Conservation (phyloP, 768 basidiomycete species). For the Naematelia aurantialba region DNA sequence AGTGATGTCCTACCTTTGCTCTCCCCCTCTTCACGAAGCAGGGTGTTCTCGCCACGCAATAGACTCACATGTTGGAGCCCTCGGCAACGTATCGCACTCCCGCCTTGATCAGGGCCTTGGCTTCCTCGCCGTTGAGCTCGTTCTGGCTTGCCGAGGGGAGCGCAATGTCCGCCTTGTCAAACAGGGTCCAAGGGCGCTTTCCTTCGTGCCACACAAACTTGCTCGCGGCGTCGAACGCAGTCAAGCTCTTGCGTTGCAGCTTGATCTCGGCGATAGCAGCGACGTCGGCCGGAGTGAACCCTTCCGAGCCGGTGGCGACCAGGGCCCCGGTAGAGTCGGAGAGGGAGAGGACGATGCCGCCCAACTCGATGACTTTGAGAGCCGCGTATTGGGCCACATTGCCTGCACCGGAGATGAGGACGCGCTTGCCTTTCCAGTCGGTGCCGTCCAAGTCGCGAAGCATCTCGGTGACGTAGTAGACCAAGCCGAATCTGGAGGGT, state of each 20-base stretch:
- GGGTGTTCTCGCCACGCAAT: too few relatives aligned
- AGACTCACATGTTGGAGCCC: slow-evolving; percentile 67
- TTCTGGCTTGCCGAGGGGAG: slow-evolving; percentile 63
- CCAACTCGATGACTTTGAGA: slow-evolving; percentile 71
- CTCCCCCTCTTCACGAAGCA: background rate
- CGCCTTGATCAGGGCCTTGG: slow-evolving; percentile 64
- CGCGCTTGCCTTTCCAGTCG: slow-evolving; percentile 55
- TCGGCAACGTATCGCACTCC: slow-evolving; percentile 70
- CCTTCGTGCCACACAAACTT: slow-evolving; percentile 53
- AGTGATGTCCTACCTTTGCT: background rate
- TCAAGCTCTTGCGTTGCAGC: slow-evolving; percentile 45
- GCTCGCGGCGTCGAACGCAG: slow-evolving; percentile 51
- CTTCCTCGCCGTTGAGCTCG: slow-evolving; percentile 58
- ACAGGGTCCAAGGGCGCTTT: slow-evolving; percentile 65
- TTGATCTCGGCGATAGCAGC: slow-evolving; percentile 50
- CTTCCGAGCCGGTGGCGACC: slow-evolving; percentile 56
- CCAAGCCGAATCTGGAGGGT: slow-evolving; percentile 65
- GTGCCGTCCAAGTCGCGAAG: slow-evolving; percentile 60
- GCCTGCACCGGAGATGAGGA: slow-evolving; percentile 59
- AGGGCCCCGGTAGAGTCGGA: slow-evolving; percentile 72
- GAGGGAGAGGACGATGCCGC: slow-evolving; percentile 65
- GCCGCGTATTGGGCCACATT: slow-evolving; percentile 74
- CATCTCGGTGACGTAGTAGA: slow-evolving; percentile 73
- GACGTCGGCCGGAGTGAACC: slow-evolving; percentile 62
- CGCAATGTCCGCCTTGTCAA: slow-evolving; percentile 63